Base-by-base conservation (phyloP, 129 eudicot species). In the Dittrichia graveolens region DNA sequence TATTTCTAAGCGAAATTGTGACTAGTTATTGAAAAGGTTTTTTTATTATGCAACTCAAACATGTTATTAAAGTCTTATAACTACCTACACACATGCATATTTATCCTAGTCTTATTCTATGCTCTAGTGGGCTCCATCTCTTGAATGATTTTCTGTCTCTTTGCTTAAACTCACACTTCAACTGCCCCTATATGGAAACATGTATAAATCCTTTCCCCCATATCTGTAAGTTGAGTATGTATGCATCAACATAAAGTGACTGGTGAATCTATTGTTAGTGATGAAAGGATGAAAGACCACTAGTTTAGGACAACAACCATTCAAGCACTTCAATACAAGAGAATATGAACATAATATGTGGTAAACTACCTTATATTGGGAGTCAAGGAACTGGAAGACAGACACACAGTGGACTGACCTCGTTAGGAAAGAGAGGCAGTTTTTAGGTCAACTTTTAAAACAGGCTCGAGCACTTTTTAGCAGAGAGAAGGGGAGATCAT, bases 401-500 rank as follows among this genome's bases (percentile, higher is more conserved):
- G 31, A 2, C 31, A 24, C 31, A 2, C 2, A 2, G 31, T 24
- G 31, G 31, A 24, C 31, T 24, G 31, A 24, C 31, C 31, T 24
- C 31, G 31, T 24, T 24, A 24, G 31, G 1, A 24, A 24, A 24
- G 31, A 24, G 31, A 24, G 31, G 38, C 52, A 64, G 48, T 43
- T 64, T 42, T 13, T 41, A 7, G 69, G 69, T 64, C 37, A 43
- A 41, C 69, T 12, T 5, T 39, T 3, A 7, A 61, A 13, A 61
- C 47, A 39, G 14, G 48, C 45, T 12, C 12, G 8, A 35, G 41
- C 10, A 19, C 31, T 24, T 54, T 54, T 31, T 59, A 59, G 65
- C 44, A 59, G n/a, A 12, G 67, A 35, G 67, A 61, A 39, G 67
- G 67, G 47, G 37, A 39, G 46, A 61, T 61, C 8, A 4, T 14